Percentiles rank a stretch among this genome's conserved stretches.
Conservation (phyloP, 2,329 filamentous ascomycete species). For the Aspergillus sp. region DNA sequence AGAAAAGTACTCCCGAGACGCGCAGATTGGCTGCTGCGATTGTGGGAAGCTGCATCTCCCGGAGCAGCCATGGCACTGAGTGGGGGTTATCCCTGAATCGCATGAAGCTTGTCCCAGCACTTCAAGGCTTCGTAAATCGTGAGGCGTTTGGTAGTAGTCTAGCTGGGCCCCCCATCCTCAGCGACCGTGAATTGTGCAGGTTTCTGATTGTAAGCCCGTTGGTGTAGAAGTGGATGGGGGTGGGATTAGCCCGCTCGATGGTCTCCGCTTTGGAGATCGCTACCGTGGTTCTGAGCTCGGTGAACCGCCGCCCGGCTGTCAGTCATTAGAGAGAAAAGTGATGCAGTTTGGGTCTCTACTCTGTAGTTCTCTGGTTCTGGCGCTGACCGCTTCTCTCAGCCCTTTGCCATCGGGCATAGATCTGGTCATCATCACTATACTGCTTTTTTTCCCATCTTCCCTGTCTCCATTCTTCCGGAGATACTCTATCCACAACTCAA, state of each 20-base stretch:
- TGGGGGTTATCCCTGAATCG: constrained; percentile 24
- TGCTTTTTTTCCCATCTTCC: constrained; percentile 8
- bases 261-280: constrained; percentile 4
- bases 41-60: constrained; percentile 2
- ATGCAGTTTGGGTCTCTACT: neutral
- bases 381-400: constrained; percentile 20
- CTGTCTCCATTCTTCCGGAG: neutral
- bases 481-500: neutral
- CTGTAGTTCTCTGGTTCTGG: neutral
- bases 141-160: constrained; percentile 9
- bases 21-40: constrained; percentile 9
- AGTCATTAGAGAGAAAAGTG: neutral
- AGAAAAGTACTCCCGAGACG: neutral
- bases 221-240: neutral
- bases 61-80: constrained; percentile 7
- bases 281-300: neutral
- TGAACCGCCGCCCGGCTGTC: neutral
- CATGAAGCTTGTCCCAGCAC: constrained; percentile 25
- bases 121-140: constrained; percentile 5
- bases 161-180: neutral
- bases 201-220: neutral
- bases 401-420: constrained; percentile 12
- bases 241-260: constrained; percentile 1
- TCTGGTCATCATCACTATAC: constrained; percentile 12
- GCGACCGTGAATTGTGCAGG: neutral